Base-by-base conservation (phyloP, 768 basidiomycete genomes). In the Scleroderma bovista region DNA sequence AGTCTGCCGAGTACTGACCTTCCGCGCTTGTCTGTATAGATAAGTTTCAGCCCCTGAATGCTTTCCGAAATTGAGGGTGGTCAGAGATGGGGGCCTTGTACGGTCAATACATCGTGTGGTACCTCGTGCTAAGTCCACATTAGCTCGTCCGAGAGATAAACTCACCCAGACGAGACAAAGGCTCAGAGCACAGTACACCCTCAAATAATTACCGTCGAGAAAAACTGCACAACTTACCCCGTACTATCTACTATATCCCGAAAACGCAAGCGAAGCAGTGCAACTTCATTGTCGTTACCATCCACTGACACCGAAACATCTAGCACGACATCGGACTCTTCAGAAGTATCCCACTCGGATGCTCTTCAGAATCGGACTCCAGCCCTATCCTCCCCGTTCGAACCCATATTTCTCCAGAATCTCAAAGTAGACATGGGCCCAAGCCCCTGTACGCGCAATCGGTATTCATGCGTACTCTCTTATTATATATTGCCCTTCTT, bases 71-170 rank as follows among this genome's bases (percentile, higher is more conserved):
- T n/a, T 67, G n/a, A 44, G 31, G 2, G 36, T 67, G 36, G 40
- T 67, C 6, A 54, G 59, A 39, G 65, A 67, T 11, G 65, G 65
- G 0, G 65, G 69, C 22, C 20, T 65, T 3, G 57, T 67, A 15
- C 58, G 50, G 67, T 63, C 47, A 46, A 60, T 52, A 12, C 33
- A 7, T 19, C 0, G 23, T n/a, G 1, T 3, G 12, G 3, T 33
- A 15, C 11, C 23, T 2, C 2, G 6, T n/a, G 1, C 23, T 11
- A 8, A n/a, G 1, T 23, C 7, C 7, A 19, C 22, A n/a, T 12
- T 19, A 19, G 8, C 53, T 51, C 10, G 64, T 65, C n/a, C 61
- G 56, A 23, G 39, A 48, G 31, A 29, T 19, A 55, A n/a, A 20
- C 3, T 6, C 44, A 34, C 16, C 44, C n/a, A n/a, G n/a, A n/a